Evolutionary conservation across 106 monocot genomes (phyloP), one percentile per base, ranked within the genome.

Genomic region (Dioscorea dumetorum): DNA sequence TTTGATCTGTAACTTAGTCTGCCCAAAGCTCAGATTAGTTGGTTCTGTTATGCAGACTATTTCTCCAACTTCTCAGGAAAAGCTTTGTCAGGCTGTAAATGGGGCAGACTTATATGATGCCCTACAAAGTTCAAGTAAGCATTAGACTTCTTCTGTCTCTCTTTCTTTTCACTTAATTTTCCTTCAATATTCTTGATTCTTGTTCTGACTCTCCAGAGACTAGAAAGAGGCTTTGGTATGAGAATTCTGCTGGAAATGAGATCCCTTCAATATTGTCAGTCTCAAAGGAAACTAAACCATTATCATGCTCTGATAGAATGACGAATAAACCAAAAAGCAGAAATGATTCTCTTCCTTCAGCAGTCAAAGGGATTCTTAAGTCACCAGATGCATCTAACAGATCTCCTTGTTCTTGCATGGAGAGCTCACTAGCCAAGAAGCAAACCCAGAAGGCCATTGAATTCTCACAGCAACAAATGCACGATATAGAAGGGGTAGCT

Each of bases 1-100:
- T 49, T 70, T 23, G 4, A 63, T 28, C 34, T 31, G 41, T 41
- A 41, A 41, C 41, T 8, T 41, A 41, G 10, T 3, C 41, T 41
- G 41, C 41, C 28, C 41, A 41, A 41, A 8, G 41, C 41, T 48
- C 50, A 5, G 32, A 32, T 10, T 2, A 2, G 50, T 57, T 59
- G 22, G 19, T 63, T 33, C 17, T 73, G 22, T 48, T 15, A 63
- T 63, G 62, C 81, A 91, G 95, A 79, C 70, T 33, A 82, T 84
- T 48, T 91, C 95, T 70, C 91, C 91, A 60, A 84, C 77, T 54
- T 91, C 86, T 68, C 90, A 91, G 67, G 91, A 91, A 78, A 95
- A 78, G 49, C 88, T 91, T 58, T 82, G 78, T 48, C 61, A 49
- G 48, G 82, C 79, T 66, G 57, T 88, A 50, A 71, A 77, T 69